These are phyloP conservation scores for Hypoxylon subgilvum DNA, from an alignment of 495 filamentous ascomycete species.

Conservation along the genomic window DNA sequence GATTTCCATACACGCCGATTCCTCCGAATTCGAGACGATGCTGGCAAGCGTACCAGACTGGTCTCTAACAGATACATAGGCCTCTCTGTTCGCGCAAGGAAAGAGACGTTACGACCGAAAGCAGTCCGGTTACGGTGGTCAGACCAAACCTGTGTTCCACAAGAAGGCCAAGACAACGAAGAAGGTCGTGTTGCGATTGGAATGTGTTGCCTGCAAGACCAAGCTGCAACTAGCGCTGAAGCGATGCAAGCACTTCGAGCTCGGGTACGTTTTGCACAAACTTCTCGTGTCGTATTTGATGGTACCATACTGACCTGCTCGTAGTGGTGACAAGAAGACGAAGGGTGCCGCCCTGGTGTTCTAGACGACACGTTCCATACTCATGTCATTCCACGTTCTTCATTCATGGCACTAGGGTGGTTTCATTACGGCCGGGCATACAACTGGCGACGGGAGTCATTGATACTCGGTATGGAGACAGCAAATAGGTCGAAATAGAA, in stretches of 20 bases:
- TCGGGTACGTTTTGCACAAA: constrained; percentile 72
- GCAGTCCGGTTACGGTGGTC: constrained; percentile 99
- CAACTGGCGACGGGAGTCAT: constrained; percentile 39
- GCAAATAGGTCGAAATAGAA: constrained; percentile 38
- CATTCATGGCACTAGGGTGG: constrained; percentile 37
- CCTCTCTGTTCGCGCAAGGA: constrained; percentile 91
- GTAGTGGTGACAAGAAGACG: constrained; percentile 99
- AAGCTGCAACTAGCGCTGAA: constrained; percentile 98
- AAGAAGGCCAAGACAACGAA: constrained; percentile 99
- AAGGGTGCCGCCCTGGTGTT: constrained; percentile 99
- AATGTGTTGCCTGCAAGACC: constrained; percentile 95
- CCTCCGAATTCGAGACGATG: background rate
- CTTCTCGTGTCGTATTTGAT: background rate
- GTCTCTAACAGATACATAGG: constrained; percentile 23
- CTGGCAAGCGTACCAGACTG: background rate
- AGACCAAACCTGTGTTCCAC: constrained; percentile 90
- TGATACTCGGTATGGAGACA: constrained; percentile 36
- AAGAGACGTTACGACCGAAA: constrained; percentile 99
- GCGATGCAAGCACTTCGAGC: constrained; percentile 99
- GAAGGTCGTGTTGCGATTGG: constrained; percentile 97
- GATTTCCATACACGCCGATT: constrained; percentile 2
- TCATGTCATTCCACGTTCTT: constrained; percentile 33
- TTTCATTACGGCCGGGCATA: constrained; percentile 38
- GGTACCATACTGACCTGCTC: constrained; percentile 13
- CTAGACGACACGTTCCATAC: constrained; percentile 59